phyloP scores from a whole-genome alignment of 2,329 filamentous ascomycete genomes.

The Zelopaecilomyces penicillatus region DNA sequence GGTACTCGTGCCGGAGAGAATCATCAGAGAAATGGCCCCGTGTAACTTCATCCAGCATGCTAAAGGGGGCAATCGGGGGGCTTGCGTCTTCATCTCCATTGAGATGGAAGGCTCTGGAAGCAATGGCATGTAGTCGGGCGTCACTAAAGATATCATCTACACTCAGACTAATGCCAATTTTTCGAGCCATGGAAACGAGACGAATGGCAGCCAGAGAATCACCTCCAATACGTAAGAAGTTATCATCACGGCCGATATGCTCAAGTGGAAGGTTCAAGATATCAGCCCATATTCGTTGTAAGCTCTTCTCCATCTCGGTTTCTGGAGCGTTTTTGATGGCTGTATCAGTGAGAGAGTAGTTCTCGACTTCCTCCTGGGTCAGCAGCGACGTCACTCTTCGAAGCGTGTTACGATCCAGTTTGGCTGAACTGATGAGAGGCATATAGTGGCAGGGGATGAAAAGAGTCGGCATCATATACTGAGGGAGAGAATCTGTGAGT shows the following conservation, averaged over 20 bases:
- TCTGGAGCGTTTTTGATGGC: conserved; percentile 3
- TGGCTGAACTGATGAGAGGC: neutral
- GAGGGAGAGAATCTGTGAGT: neutral
- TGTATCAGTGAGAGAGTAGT: conserved; percentile 1
- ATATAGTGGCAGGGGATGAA: neutral
- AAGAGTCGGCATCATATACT: conserved; percentile 3
- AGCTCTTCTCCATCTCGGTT: conserved; percentile 3
- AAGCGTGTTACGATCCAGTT: conserved; percentile 4
- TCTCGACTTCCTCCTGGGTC: neutral
- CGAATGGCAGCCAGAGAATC: conserved; percentile 9
- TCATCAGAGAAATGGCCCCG: neutral
- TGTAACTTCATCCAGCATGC: neutral
- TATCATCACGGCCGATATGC: conserved; percentile 8
- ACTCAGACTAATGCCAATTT: conserved; percentile 1
- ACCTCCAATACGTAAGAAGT: conserved; percentile 10
- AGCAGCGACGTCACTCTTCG: neutral
- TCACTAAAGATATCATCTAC: conserved; percentile 6
- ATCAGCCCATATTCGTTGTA: conserved; percentile 5
- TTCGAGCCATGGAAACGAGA: conserved; percentile 3
- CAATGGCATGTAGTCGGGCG: conserved; percentile 4
- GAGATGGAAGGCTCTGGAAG: neutral
- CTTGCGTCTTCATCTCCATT: neutral
- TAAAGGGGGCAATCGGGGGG: neutral
- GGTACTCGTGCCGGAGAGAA: neutral
- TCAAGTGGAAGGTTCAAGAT: conserved; percentile 3